A percentile compares a stretch with the other conserved stretches of the same genome.
phyloP scores from a whole-genome alignment of 2,329 filamentous ascomycete genomes.

The Fusarium sp. region DNA sequence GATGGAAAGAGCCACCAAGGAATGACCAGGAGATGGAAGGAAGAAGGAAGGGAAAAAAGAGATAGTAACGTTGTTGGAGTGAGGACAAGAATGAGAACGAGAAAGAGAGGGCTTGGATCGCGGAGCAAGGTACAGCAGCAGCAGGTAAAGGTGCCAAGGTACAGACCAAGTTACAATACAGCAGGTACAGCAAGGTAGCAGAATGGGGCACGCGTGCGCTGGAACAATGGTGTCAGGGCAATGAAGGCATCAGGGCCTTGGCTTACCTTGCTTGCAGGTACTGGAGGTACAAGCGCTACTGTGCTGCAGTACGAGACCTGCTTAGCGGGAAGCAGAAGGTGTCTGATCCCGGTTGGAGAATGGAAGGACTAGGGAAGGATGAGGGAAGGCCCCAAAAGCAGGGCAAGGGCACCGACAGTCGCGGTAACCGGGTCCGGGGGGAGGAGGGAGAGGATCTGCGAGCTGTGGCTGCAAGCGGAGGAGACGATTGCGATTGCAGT shows the following conservation, averaged over 20 bases:
- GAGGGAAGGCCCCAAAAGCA: slow-evolving; percentile 34
- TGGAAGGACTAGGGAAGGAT: slow-evolving; percentile 39
- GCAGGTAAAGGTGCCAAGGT: too few species aligned
- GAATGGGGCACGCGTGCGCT: slow-evolving; percentile 37
- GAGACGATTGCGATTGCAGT: slow-evolving; percentile 26
- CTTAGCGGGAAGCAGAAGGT: slow-evolving; percentile 38
- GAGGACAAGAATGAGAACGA: slow-evolving; percentile 6
- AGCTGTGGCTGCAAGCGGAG: slow-evolving; percentile 41
- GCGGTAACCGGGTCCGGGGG: slow-evolving; percentile 39
- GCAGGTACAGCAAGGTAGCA: not conserved
- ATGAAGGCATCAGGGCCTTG: slow-evolving; percentile 38
- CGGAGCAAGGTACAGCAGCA: too few species aligned
- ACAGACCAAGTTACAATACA: not conserved
- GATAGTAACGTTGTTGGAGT: slow-evolving; percentile 25
- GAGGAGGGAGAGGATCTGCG: slow-evolving; percentile 39
- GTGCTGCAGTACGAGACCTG: slow-evolving; percentile 31
- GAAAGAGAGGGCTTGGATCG: not conserved
- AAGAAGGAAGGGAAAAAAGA: slow-evolving; percentile 30
- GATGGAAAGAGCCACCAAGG: slow-evolving; percentile 32
- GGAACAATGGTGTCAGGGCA: slow-evolving; percentile 40
- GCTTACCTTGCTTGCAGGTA: slow-evolving; percentile 33
- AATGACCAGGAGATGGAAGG: slow-evolving; percentile 33
- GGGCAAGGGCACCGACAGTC: slow-evolving; percentile 35
- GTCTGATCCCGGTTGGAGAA: slow-evolving; percentile 36
- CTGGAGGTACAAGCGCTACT: slow-evolving; percentile 7